A percentile compares a stretch with the other conserved stretches of the same genome.
phyloP scores from a whole-genome alignment of 1,284 basidiomycete genomes.

The Rhodotorula glutinis region DNA sequence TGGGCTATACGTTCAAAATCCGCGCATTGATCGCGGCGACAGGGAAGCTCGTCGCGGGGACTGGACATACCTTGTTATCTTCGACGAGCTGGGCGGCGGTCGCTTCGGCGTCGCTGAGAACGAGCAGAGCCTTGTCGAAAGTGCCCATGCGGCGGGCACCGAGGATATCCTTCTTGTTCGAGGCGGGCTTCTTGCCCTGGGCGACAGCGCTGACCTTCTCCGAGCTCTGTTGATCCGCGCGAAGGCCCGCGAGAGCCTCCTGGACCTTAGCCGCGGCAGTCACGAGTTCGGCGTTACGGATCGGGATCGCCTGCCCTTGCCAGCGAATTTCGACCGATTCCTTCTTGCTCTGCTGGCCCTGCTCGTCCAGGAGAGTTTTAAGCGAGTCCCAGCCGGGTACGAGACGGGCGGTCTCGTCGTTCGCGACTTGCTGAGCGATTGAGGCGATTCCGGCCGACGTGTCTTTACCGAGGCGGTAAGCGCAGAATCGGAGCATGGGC shows the following conservation, averaged over 20 bases:
- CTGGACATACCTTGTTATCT: conserved; percentile 63
- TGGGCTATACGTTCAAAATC: too few relatives aligned
- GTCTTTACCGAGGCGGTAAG: conserved; percentile 66
- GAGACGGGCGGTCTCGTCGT: conserved; percentile 59
- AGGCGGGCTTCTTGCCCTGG: conserved; percentile 47
- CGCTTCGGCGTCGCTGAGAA: conserved; percentile 81
- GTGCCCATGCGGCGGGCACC: conserved; percentile 61
- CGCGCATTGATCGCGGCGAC: not conserved
- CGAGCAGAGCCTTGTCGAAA: conserved; percentile 76
- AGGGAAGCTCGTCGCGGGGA: conserved; percentile 6
- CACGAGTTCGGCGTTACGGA: conserved; percentile 87
- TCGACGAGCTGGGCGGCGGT: conserved; percentile 73
- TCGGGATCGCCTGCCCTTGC: conserved; percentile 77
- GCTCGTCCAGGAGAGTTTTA: conserved; percentile 56
- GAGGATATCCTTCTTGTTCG: conserved; percentile 40
- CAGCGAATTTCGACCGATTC: conserved; percentile 65
- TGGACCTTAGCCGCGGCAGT: conserved; percentile 80
- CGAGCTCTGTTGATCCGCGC: conserved; percentile 38
- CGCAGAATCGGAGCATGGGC: conserved; percentile 86
- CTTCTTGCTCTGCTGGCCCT: conserved; percentile 54
- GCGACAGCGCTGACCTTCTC: conserved; percentile 43
- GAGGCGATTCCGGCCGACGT: conserved; percentile 21
- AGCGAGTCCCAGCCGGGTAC: conserved; percentile 66
- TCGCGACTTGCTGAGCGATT: conserved; percentile 13
- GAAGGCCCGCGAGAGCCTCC: conserved; percentile 60